Conservation (phyloP, 148 eudicot species). For the Dianthus caryophyllus region DNA sequence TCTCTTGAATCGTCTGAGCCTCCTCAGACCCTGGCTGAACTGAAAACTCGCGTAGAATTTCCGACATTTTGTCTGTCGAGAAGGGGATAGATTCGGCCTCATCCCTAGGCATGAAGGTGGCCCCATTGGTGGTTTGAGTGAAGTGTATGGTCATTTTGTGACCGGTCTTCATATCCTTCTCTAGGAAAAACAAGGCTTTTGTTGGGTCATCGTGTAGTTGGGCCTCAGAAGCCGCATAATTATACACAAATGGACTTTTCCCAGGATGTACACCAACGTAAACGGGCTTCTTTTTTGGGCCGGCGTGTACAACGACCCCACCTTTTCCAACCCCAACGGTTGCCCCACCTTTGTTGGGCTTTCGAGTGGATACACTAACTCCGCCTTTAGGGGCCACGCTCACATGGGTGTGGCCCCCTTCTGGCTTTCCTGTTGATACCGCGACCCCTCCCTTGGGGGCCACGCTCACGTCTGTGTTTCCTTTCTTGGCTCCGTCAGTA, state of each 20-base stretch:
- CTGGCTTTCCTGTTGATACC: constrained; percentile 17
- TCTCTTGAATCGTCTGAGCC: constrained; percentile 20
- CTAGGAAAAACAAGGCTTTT: constrained; percentile 32
- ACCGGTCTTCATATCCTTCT: constrained; percentile 30
- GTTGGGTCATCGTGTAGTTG: constrained; percentile 28
- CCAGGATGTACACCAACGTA: constrained; percentile 32
- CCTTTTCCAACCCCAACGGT: constrained; percentile 30
- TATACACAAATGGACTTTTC: constrained; percentile 15
- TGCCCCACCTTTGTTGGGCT: constrained; percentile 22
- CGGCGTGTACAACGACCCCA: constrained; percentile 20
- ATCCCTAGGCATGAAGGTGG: constrained; percentile 27
- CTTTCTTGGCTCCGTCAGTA: constrained; percentile 5
- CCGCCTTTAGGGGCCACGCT: constrained; percentile 22
- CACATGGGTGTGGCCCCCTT: constrained; percentile 21
- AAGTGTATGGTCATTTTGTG: constrained; percentile 20
- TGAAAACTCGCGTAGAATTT: constrained; percentile 19
- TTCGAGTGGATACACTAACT: constrained; percentile 12
- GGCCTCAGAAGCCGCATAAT: constrained; percentile 21
- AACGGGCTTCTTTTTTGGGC: constrained; percentile 31
- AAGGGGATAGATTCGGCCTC: constrained; percentile 23
- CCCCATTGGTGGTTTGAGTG: constrained; percentile 15
- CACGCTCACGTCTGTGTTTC: constrained; percentile 21
- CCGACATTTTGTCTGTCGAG: constrained; percentile 23
- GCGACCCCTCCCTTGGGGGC: constrained; percentile 28
- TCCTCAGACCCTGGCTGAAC: constrained; percentile 26